A percentile compares a stretch with the other conserved stretches of the same genome.
Conservation (phyloP, 768 basidiomycete species). For the Boletellus ananas region DNA sequence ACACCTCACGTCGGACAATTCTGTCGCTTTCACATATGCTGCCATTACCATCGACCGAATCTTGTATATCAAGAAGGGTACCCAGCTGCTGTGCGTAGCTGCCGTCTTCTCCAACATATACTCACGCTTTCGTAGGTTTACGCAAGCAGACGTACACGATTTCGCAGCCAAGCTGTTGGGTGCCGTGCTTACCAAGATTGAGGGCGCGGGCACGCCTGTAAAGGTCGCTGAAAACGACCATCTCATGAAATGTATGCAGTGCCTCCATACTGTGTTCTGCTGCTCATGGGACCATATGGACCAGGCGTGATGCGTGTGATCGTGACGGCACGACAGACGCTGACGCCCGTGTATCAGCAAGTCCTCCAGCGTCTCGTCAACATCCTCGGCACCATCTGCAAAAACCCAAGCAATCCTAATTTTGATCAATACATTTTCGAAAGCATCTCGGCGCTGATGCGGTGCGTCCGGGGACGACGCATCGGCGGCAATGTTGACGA, state of each 20-base stretch:
- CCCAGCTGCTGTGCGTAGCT: slow-evolving; percentile 62
- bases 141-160: slow-evolving; percentile 81
- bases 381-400: slow-evolving; percentile 84
- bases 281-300: not conserved
- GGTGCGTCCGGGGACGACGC: slow-evolving; percentile 41
- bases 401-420: slow-evolving; percentile 95
- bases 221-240: slow-evolving; percentile 98
- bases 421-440: slow-evolving; percentile 99
- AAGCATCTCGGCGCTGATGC: slow-evolving; percentile 88
- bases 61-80: slow-evolving; percentile 81
- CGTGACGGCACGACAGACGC: slow-evolving; percentile 76
- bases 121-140: slow-evolving; percentile 53
- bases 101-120: not conserved
- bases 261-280: not conserved
- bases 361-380: slow-evolving; percentile 70
- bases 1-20: slow-evolving; percentile 79
- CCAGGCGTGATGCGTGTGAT: slow-evolving; percentile 93
- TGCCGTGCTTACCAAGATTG: slow-evolving; percentile 76
- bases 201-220: slow-evolving; percentile 74
- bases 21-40: slow-evolving; percentile 93
- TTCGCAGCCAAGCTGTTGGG: slow-evolving; percentile 70
- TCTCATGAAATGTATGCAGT: slow-evolving; percentile 85
- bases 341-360: slow-evolving; percentile 63
- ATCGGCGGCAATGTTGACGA: not conserved
- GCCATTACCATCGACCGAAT: slow-evolving; percentile 98